Base-by-base conservation (phyloP, 2,329 filamentous ascomycete genomes). In the Talaromyces sp. region DNA sequence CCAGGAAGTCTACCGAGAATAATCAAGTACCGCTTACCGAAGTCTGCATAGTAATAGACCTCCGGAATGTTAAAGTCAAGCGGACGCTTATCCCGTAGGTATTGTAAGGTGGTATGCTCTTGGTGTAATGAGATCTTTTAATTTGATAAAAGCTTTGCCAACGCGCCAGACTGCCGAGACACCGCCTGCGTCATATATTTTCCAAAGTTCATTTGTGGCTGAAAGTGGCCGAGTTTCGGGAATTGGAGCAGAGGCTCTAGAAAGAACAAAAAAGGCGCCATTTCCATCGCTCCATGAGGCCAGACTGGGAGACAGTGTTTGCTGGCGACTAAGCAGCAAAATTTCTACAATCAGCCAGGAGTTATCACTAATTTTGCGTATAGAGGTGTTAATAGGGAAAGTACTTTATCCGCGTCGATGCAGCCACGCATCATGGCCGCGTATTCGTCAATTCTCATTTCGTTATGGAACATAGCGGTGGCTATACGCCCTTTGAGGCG, bases 81-180 rank as follows among this genome's bases (percentile, higher is more conserved):
- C 19, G 47, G 22, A 17, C 43, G 47, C 22, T 54, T 51, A 38
- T 62, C 43, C 34, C 22, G 17, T 54, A 62, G 60, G 22, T 51
- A 61, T 38, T 61, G 40, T 40, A 61, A 53, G 45, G 43, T 61
- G n/a, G 8, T 38, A 53, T 61, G 43, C 59, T 61, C 59, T 61
- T 22, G 27, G 59, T 51, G 27, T 51, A 53, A 51, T 53, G n/a
- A 51, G 27, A 51, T 61, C 43, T 51, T 61, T 51, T 53, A 53
- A 51, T 61, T 61, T 61, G 43, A 61, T 61, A 53, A 61, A 60
- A 38, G 43, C 59, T 61, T 61, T 29, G 27, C 59, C 43, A 51
- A 53, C 43, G 27, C 43, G 40, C 59, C 43, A 61, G 31, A 61
- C 59, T 36, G 40, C 59, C 17, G 40, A 51, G 29, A 3, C n/a